Evolutionary conservation across 2,329 filamentous ascomycete species (phyloP), one percentile per base, ranked within the genome.

Genomic region (Pseudopithomyces chartarum): DNA sequence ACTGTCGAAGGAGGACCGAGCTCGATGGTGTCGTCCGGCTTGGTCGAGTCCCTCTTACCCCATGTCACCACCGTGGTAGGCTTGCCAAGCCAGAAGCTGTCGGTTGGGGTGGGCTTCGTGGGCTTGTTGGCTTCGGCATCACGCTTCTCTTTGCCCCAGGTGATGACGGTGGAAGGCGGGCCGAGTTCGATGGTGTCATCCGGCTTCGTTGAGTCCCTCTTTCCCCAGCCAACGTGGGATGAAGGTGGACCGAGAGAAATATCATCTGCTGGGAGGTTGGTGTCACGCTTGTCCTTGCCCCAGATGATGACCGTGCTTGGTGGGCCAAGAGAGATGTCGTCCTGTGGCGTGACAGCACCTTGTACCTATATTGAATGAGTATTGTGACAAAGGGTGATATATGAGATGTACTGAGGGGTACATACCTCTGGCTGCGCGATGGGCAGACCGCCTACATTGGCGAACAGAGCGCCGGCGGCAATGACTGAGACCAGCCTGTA

Each of bases 401-500:
- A 23, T 12, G 19, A 26, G 57, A 50, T 40, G 29, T 33, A 19
- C 22, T 50, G 22, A 33, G 48, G 6, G 29, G 22, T 46, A 39
- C 60, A 20, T 62, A 71, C 69, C 43, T 67, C 54, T n/a, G 62
- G 52, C 15, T 60, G 53, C 22, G 64, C 54, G 38, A 73, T 50
- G n/a, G 70, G 69, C 11, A 67, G 60, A 3, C 56, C 66, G 33
- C 56, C 65, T 36, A 62, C 62, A 10, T 62, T 62, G 36, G 59
- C 61, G 34, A 70, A 42, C 33, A 73, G 23, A 32, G 61, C 57
- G 51, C 69, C 60, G 38, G 60, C 62, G 53, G 67, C 66, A 29
- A 73, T 57, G 19, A 64, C 59, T 34, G 69, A 69, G 4, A 69
- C 62, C 11, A 69, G 52, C 52, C 61, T 65, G 61, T 69, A 68